Evolutionary conservation across 2,329 filamentous ascomycete genomes (phyloP).

Genomic region (Penicillium hesseltinei): DNA sequence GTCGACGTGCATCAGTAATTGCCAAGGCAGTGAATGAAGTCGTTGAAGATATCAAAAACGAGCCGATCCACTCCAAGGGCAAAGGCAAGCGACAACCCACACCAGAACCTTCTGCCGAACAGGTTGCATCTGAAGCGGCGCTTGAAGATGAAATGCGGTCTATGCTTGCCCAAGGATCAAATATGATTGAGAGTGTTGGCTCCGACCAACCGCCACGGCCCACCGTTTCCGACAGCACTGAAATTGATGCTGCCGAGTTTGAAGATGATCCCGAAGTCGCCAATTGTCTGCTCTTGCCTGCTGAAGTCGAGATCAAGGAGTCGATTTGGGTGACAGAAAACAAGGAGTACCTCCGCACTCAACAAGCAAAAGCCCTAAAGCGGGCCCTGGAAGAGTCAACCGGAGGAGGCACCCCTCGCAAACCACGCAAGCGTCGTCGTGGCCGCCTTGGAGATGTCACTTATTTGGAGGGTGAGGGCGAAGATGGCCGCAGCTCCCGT

Average conservation of each 20-base stretch:
- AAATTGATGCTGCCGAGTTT: constrained; percentile 79
- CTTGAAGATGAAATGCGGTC: constrained; percentile 69
- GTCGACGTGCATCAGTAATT: constrained; percentile 18
- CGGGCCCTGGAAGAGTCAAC: constrained; percentile 62
- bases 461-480: constrained; percentile 46
- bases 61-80: constrained; percentile 21
- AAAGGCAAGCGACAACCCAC: constrained; percentile 36
- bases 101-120: constrained; percentile 58
- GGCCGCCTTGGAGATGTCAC: constrained; percentile 48
- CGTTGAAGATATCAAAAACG: constrained; percentile 22
- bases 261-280: constrained; percentile 83
- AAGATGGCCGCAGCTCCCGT: constrained; percentile 63
- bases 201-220: constrained; percentile 30
- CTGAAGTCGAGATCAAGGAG: constrained; percentile 80
- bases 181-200: constrained; percentile 32
- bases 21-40: constrained; percentile 24
- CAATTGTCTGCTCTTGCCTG: constrained; percentile 70
- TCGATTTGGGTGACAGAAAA: constrained; percentile 93
- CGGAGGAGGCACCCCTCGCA: constrained; percentile 37
- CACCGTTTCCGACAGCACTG: constrained; percentile 52
- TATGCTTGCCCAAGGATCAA: constrained; percentile 53
- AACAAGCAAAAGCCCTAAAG: constrained; percentile 79
- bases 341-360: constrained; percentile 83
- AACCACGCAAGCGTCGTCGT: constrained; percentile 52
- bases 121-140: constrained; percentile 57